Conservation (phyloP, 2,329 filamentous ascomycete species). For the Sporothrix schenckii region DNA sequence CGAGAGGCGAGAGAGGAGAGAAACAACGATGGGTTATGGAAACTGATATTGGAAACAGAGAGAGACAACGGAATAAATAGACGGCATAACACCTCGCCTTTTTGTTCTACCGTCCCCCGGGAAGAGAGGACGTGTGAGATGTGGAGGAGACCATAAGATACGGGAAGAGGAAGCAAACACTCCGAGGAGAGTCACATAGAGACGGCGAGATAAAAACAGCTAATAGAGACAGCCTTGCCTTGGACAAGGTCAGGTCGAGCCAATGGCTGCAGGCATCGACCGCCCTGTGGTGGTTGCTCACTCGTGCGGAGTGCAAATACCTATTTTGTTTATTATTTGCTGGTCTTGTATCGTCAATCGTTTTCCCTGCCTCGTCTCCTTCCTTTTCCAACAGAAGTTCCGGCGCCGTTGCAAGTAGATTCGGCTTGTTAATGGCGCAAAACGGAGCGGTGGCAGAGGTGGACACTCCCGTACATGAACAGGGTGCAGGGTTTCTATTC, state of each 20-base stretch:
- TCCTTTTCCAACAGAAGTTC: not conserved
- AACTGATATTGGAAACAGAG: not conserved
- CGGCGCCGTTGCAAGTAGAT: not conserved
- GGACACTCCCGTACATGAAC: slow-evolving; percentile 11
- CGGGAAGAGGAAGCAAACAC: not conserved
- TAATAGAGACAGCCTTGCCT: slow-evolving; percentile 15
- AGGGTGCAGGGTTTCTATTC: slow-evolving; percentile 4
- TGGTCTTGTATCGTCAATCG: not conserved
- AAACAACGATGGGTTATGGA: not conserved
- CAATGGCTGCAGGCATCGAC: not conserved
- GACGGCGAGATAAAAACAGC: not conserved
- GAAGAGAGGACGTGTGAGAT: not conserved
- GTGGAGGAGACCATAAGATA: not conserved
- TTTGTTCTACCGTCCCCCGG: no score
- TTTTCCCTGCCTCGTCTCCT: not conserved
- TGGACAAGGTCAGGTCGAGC: no score
- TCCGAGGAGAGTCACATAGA: not conserved
- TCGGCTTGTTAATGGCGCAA: not conserved
- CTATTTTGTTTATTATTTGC: slow-evolving; percentile 14
- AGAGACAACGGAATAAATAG: not conserved
- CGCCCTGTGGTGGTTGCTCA: not conserved
- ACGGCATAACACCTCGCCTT: not conserved
- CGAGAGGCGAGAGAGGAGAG: not conserved
- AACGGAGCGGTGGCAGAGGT: not conserved
- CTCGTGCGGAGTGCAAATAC: not conserved